Evolutionary conservation across 768 basidiomycete species (phyloP).

Genomic region (Omphalotus guepiniiformis): DNA sequence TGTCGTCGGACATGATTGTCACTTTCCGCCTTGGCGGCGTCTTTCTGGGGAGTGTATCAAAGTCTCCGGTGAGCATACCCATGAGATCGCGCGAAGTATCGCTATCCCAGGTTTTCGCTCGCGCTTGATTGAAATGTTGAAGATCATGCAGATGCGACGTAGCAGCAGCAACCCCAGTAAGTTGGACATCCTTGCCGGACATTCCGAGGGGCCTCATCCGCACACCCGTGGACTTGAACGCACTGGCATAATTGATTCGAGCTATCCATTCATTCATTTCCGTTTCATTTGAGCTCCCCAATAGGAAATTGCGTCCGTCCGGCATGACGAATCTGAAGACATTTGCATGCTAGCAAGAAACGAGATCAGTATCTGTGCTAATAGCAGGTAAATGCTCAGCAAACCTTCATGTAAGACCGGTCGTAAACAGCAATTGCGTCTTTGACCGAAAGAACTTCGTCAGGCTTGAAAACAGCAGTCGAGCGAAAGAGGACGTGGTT

Average conservation of each 20-base stretch:
- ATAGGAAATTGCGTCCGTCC: constrained; percentile 76
- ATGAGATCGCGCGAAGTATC: constrained; percentile 36
- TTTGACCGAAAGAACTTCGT: constrained; percentile 78
- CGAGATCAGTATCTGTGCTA: not conserved
- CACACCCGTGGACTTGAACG: constrained; percentile 83
- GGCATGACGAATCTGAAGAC: constrained; percentile 76
- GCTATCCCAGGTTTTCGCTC: constrained; percentile 38
- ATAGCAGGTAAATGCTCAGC: constrained; percentile 12
- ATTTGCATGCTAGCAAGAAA: constrained; percentile 48
- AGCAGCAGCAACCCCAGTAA: constrained; percentile 84
- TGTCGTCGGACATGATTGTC: constrained; percentile 24
- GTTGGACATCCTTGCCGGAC: constrained; percentile 63
- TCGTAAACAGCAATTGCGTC: constrained; percentile 81
- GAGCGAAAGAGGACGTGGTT: constrained; percentile 34
- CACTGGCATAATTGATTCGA: constrained; percentile 88
- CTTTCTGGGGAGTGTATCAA: constrained; percentile 18
- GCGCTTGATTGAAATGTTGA: constrained; percentile 33
- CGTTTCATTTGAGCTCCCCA: constrained; percentile 63
- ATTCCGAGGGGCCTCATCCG: constrained; percentile 74
- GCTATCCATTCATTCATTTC: constrained; percentile 91
- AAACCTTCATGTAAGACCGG: constrained; percentile 70
- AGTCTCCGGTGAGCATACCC: constrained; percentile 34
- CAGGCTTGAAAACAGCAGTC: constrained; percentile 58
- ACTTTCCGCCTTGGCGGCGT: constrained; percentile 24
- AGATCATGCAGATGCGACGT: constrained; percentile 76